A percentile compares a stretch with the other conserved stretches of the same genome.
These are phyloP conservation scores for Spergularia marina DNA, from an alignment of 148 eudicot genomes.

Conservation along the genomic window DNA sequence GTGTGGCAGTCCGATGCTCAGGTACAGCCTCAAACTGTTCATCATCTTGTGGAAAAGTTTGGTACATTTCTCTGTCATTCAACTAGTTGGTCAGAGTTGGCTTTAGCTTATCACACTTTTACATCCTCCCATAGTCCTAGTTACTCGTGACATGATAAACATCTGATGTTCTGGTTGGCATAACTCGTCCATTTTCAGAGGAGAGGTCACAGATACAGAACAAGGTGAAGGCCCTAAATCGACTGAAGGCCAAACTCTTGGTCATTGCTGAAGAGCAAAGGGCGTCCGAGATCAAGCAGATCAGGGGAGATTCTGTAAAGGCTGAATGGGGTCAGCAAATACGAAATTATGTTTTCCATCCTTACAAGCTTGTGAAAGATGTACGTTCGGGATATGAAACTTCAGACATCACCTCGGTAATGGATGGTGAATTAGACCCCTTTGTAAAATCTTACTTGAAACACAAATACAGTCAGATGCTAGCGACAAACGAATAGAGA, in stretches of 20 bases:
- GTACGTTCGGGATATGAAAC: slow-evolving; percentile 78
- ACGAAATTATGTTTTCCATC: slow-evolving; percentile 92
- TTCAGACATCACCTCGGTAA: slow-evolving; percentile 75
- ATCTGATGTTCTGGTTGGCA: background rate
- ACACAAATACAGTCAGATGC: slow-evolving; percentile 56
- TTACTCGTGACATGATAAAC: background rate
- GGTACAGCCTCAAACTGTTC: slow-evolving; percentile 34
- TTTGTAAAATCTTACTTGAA: slow-evolving; percentile 81
- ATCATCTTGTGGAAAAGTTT: background rate
- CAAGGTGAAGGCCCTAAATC: slow-evolving; percentile 81
- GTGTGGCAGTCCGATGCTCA: slow-evolving; percentile 83
- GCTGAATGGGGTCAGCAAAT: slow-evolving; percentile 99
- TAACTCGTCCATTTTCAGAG: slow-evolving; percentile 45
- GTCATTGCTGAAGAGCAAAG: slow-evolving; percentile 94
- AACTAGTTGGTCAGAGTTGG: background rate
- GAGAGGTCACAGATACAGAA: slow-evolving; percentile 81
- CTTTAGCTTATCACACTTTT: background rate
- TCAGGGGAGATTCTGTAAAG: slow-evolving; percentile 88
- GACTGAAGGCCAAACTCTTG: slow-evolving; percentile 90
- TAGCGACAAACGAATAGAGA: slow-evolving; percentile 24
- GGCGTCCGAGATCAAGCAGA: slow-evolving; percentile 91
- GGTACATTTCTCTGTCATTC: background rate
- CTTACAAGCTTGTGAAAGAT: slow-evolving; percentile 97
- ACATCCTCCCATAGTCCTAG: background rate
- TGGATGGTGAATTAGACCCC: slow-evolving; percentile 94